A percentile compares a stretch with the other conserved stretches of the same genome.
phyloP scores from a whole-genome alignment of 768 basidiomycete genomes.

The Piloderma croceum region DNA sequence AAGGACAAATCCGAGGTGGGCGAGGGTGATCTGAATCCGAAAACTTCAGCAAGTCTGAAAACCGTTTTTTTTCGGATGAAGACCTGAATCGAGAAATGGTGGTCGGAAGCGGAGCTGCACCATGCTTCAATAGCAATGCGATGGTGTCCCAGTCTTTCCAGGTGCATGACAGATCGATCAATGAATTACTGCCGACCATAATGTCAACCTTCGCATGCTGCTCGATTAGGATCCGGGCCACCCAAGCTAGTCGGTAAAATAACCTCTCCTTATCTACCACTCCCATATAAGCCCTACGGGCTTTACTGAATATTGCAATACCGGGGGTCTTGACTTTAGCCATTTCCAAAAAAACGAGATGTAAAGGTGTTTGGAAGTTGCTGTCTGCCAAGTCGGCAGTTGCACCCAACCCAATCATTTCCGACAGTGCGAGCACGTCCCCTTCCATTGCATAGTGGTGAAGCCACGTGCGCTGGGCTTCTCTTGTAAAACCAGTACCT shows the following conservation, averaged over 20 bases:
- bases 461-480: not conserved
- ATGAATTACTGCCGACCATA: slow-evolving; percentile 5
- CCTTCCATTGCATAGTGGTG: not conserved
- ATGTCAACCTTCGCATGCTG: slow-evolving; percentile 17
- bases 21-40: slow-evolving; percentile 7
- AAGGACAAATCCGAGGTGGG: slow-evolving; percentile 18
- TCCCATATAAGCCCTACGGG: not conserved
- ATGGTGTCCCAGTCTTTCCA: slow-evolving; percentile 15
- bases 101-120: slow-evolving; percentile 9
- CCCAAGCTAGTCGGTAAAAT: not conserved
- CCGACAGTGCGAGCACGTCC: not conserved
- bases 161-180: slow-evolving; percentile 12
- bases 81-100: not conserved
- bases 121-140: slow-evolving; percentile 14
- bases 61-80: slow-evolving; percentile 4
- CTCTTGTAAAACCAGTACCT: not conserved
- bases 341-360: not conserved
- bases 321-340: not conserved
- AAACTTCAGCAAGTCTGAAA: slow-evolving; percentile 1
- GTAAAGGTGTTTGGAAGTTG: not conserved
- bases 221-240: slow-evolving; percentile 12
- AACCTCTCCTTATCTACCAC: not conserved
- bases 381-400: not conserved
- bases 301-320: not conserved
- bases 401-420: not conserved